phyloP scores from a whole-genome alignment of 257 asterid genomes.

The Scutellaria baicalensis region DNA sequence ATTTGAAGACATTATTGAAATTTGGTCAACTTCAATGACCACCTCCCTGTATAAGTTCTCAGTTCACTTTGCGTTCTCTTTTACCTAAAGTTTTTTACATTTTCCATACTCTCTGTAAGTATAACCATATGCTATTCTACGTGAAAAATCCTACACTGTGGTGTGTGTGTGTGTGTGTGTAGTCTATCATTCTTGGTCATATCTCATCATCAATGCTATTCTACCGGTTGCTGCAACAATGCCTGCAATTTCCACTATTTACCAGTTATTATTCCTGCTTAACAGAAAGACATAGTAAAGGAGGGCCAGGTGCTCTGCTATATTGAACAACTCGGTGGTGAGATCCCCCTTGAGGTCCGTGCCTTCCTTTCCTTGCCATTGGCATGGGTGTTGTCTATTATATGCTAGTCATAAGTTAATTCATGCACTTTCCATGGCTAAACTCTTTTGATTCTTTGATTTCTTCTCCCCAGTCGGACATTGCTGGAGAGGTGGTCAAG shows the following conservation, averaged over 20 bases:
- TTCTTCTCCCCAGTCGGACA: conserved; percentile 39
- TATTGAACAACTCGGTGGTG: conserved; percentile 84
- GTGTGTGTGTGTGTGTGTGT: background rate
- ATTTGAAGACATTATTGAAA: background rate
- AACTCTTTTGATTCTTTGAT: background rate
- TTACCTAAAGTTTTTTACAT: no score
- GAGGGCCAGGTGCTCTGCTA: conserved; percentile 90
- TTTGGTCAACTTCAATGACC: background rate
- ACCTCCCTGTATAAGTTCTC: background rate
- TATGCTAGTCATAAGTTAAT: background rate
- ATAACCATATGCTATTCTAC: background rate
- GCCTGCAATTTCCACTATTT: conserved; percentile 4
- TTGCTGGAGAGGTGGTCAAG: conserved; percentile 77
- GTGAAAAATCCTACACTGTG: background rate
- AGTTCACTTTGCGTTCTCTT: no score
- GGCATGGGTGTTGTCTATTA: background rate
- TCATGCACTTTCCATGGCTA: background rate
- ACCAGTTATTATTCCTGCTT: conserved; percentile 11
- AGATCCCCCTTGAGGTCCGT: conserved; percentile 76
- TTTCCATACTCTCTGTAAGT: no score
- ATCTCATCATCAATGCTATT: background rate
- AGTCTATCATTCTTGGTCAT: background rate
- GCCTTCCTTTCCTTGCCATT: background rate
- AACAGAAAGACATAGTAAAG: conserved; percentile 75
- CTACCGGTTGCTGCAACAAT: background rate